Evolutionary conservation across 331 rosid species (phyloP).

Genomic region (Pyracantha coccinea): DNA sequence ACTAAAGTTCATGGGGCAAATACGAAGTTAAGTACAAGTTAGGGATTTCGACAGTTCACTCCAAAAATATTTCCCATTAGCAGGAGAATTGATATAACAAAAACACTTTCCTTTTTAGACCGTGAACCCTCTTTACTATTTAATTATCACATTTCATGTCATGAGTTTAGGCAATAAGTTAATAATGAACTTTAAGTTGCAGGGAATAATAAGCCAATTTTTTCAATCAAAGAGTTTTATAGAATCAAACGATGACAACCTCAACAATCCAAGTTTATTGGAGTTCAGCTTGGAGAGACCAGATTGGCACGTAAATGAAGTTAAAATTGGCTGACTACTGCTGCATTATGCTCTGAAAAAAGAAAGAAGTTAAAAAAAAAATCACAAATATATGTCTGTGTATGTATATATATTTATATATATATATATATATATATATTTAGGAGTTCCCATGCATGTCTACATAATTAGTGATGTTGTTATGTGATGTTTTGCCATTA

Average conservation of each 20-base stretch:
- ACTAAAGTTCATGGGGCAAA: background rate
- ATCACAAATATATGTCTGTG: no score
- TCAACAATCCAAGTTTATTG: slow-evolving; percentile 38
- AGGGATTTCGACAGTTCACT: background rate
- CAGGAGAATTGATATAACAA: background rate
- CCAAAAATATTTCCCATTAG: no score
- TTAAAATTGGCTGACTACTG: background rate
- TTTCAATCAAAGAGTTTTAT: slow-evolving; percentile 31
- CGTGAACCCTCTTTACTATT: background rate
- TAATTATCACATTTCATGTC: background rate
- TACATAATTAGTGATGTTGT: slow-evolving; percentile 9
- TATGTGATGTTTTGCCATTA: slow-evolving; percentile 26
- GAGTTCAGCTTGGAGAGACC: slow-evolving; percentile 41
- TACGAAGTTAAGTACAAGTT: background rate
- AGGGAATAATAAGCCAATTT: slow-evolving; percentile 32
- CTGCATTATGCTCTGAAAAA: background rate
- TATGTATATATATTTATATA: no score
- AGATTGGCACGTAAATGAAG: slow-evolving; percentile 1
- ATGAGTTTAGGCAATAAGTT: background rate
- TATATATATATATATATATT: background rate
- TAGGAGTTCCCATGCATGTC: background rate
- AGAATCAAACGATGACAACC: slow-evolving; percentile 20
- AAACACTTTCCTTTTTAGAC: background rate
- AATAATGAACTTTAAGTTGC: slow-evolving; percentile 1
- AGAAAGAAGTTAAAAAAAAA: background rate